Evolutionary conservation across 2,329 filamentous ascomycete species (phyloP), one percentile per base, ranked within the genome.

Genomic region (Diplodia sapinea): DNA sequence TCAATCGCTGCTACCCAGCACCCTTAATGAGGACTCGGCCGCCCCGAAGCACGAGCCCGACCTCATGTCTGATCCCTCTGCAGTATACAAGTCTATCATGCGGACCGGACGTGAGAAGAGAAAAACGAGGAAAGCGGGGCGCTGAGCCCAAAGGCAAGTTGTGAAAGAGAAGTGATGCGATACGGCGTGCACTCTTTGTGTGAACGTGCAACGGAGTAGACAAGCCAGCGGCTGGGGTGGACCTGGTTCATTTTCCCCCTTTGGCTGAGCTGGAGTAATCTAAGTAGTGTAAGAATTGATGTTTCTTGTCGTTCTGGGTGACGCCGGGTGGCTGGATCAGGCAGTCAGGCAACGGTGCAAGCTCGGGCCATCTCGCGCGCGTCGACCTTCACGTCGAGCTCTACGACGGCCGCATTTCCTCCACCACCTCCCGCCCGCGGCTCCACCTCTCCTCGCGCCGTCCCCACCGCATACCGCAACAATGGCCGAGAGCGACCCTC

Each of bases 401-500:
- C 64, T 31, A 66, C 64, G 26, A 23, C 43, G 43, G 17, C 52
- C 29, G 38, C 65, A 61, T 54, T 56, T 20, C 20, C 17, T 33
- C 9, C 62, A 23, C 20, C 33, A 31, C 29, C 62, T 11, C 29
- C 62, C 62, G 17, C 51, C 23, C 23, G n/a, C 43, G 12, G 43
- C 29, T 13, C 64, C 17, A 51, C 65, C 54, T 20, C 20, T 51
- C 33, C 55, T 36, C 55, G 20, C 54, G 20, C 65, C 65, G 29
- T 51, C 54, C 20, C 43, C 54, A 49, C 62, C 57, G 56, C 65
- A 49, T 49, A 55, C 49, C 36, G 26, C 40, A 50, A 75, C 59
- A 66, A 90, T 90, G 88, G 84, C 88, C 72, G 77, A 85, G 65
- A 79, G 81, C 73, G 93, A 98, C 76, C 88, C 94, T 62, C 89